Percentiles rank a stretch among this genome's conserved stretches.
Conservation (phyloP, 352 stramenopile genomes). For the Elongisporangium undulatum region DNA sequence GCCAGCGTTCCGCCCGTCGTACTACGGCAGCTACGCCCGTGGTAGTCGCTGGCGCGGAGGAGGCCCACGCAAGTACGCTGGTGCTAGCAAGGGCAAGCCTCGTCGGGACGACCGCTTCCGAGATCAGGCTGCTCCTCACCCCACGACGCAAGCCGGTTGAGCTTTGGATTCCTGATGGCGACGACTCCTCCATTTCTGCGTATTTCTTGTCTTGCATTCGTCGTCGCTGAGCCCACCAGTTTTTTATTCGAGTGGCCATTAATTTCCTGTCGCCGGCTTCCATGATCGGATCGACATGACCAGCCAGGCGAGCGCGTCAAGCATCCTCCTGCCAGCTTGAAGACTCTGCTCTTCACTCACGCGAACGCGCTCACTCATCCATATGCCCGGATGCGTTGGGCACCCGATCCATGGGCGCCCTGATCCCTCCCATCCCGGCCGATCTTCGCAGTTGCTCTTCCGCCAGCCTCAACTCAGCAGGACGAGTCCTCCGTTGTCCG, state of each 20-base stretch:
- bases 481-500: not conserved
- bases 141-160: conserved; percentile 27
- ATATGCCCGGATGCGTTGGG: not conserved
- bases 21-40: conserved; percentile 42
- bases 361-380: not conserved
- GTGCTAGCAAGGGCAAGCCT: conserved; percentile 29
- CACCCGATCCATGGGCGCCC: not conserved
- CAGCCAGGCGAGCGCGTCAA: not conserved
- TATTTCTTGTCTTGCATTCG: not conserved
- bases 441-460: not conserved
- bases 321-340: not conserved
- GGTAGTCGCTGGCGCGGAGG: conserved; percentile 44
- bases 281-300: not conserved
- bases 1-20: conserved; percentile 37
- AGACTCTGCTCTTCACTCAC: not conserved
- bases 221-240: not conserved
- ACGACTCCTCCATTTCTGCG: not conserved
- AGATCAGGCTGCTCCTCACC: conserved; percentile 9
- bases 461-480: not conserved
- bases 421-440: not conserved
- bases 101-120: conserved; percentile 22
- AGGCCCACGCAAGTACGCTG: conserved; percentile 42
- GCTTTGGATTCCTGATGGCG: not conserved
- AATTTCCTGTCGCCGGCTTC: not conserved
- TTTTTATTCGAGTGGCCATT: not conserved